phyloP scores from a whole-genome alignment of 2,329 filamentous ascomycete species.

The Stenocarpella maydis region DNA sequence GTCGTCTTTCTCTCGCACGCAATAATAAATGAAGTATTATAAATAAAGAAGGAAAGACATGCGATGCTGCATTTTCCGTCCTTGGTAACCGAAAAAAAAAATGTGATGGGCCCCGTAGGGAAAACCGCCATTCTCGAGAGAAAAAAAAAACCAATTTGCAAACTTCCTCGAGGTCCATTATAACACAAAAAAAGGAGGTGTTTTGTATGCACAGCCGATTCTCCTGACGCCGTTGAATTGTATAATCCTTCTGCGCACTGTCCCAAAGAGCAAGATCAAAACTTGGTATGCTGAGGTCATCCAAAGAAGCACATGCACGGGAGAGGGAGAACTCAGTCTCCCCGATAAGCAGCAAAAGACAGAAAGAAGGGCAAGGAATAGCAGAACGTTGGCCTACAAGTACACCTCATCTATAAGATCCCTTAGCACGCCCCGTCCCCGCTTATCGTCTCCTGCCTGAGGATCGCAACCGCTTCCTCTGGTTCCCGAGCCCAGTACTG shows the following conservation, averaged over 20 bases:
- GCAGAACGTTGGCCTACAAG: constrained; percentile 2
- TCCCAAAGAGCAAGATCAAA: background rate
- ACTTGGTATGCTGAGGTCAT: constrained; percentile 2
- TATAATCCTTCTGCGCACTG: constrained; percentile 11
- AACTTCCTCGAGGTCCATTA: constrained; percentile 11
- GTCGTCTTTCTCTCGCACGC: background rate
- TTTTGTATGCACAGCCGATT: constrained; percentile 16
- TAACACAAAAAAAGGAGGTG: constrained; percentile 2
- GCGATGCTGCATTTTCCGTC: constrained; percentile 10
- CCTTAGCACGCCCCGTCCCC: background rate
- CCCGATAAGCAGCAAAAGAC: background rate
- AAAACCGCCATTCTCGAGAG: constrained; percentile 12
- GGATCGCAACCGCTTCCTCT: constrained; percentile 45
- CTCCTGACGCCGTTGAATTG: constrained; percentile 22
- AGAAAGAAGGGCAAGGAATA: background rate
- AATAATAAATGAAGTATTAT: background rate
- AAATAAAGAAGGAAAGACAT: background rate
- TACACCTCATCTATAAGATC: constrained; percentile 10
- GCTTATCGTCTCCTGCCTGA: constrained; percentile 44
- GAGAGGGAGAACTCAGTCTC: constrained; percentile 3
- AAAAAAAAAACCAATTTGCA: constrained; percentile 4
- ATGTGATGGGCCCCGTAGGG: constrained; percentile 19
- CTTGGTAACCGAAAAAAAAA: background rate
- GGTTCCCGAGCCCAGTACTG: background rate
- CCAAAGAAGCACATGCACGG: background rate